phyloP scores from a whole-genome alignment of 75 land plant species.

The Azolla pinnata region DNA sequence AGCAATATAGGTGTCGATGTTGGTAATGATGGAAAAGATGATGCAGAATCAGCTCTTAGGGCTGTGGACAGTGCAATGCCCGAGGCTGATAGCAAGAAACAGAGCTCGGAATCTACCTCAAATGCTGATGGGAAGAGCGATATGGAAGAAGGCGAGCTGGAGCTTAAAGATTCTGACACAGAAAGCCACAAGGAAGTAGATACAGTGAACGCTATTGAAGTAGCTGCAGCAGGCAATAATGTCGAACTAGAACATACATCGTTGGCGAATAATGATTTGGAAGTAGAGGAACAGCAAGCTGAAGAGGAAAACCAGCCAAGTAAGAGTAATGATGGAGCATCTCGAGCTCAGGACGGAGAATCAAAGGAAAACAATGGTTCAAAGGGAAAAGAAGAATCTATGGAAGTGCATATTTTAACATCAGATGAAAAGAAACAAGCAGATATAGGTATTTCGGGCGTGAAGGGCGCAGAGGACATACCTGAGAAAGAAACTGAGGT shows the following conservation, averaged over 20 bases:
- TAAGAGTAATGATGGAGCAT: neutral
- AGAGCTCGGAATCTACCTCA: neutral
- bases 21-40: neutral
- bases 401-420: too few species aligned
- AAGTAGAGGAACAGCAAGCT: neutral
- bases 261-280: neutral
- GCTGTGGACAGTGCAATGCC: neutral
- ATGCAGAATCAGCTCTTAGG: neutral
- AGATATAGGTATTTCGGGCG: neutral
- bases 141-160: conserved; percentile 8
- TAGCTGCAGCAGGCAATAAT: neutral
- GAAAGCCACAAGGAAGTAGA: neutral
- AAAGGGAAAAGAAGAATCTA: too few species aligned
- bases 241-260: neutral
- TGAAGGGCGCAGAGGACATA: too few species aligned
- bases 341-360: too few species aligned
- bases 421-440: too few species aligned
- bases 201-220: neutral
- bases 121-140: neutral
- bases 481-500: too few species aligned
- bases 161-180: neutral
- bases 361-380: too few species aligned
- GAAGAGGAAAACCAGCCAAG: neutral
- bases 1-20: neutral
- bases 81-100: neutral